Conservation (phyloP, 345 rosid species). For the Eucalyptus shirleyi region DNA sequence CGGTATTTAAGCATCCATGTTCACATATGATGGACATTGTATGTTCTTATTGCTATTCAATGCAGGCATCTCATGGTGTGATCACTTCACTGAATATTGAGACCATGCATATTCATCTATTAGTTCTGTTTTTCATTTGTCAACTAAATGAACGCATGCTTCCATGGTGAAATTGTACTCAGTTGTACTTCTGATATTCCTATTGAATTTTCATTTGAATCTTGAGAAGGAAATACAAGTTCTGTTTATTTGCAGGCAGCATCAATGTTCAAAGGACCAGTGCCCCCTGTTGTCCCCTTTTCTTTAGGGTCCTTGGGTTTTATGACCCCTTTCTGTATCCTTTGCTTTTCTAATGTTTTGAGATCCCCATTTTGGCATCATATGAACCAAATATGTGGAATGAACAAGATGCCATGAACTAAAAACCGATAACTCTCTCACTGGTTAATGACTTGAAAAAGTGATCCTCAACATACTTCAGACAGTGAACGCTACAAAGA, state of each 20-base stretch:
- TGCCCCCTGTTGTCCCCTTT: constrained; percentile 95
- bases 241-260: constrained; percentile 60
- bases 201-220: not conserved
- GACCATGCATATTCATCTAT: not conserved
- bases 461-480: constrained; percentile 29
- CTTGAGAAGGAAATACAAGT: not conserved
- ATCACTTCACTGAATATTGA: not conserved
- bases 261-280: constrained; percentile 97
- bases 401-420: not conserved
- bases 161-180: not conserved
- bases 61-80: not conserved
- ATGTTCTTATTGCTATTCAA: not conserved
- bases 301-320: constrained; percentile 97
- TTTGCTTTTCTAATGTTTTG: not conserved
- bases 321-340: constrained; percentile 99
- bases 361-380: not conserved
- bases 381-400: not conserved
- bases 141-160: not conserved
- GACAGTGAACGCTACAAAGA: constrained; percentile 88
- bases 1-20: not conserved
- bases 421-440: not conserved
- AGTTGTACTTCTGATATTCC: not conserved
- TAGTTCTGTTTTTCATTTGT: not conserved
- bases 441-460: not conserved
- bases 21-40: not conserved